Percentiles rank a stretch among this genome's conserved stretches.
These are phyloP conservation scores for Talaromyces verruculosus DNA, from an alignment of 2,329 filamentous ascomycete genomes.

Conservation along the genomic window DNA sequence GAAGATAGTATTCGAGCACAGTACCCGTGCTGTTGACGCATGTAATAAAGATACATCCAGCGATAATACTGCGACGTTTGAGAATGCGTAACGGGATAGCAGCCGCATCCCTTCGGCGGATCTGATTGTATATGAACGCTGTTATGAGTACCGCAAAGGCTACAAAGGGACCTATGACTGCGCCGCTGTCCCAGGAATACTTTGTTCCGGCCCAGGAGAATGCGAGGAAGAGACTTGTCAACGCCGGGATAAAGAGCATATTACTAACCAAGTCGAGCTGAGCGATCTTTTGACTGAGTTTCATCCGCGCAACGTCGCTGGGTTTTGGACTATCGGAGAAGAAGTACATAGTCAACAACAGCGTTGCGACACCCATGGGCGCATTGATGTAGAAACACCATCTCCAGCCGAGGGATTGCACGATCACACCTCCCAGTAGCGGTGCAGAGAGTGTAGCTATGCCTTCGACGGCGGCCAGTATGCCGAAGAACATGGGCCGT, in stretches of 20 bases:
- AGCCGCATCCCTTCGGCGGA: slow-evolving; percentile 4
- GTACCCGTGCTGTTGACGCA: slow-evolving; percentile 10
- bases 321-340: slow-evolving; percentile 4
- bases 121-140: slow-evolving; percentile 17
- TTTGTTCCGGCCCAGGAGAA: slow-evolving; percentile 18
- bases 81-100: slow-evolving; percentile 13
- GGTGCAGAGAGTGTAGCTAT: slow-evolving; percentile 51
- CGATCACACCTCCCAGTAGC: slow-evolving; percentile 36
- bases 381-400: slow-evolving; percentile 58
- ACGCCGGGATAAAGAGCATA: slow-evolving; percentile 10
- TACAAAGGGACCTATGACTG: slow-evolving; percentile 5
- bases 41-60: slow-evolving; percentile 17
- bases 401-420: slow-evolving; percentile 44
- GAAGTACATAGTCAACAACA: neutral
- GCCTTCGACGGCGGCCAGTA: slow-evolving; percentile 50
- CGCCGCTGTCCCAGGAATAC: slow-evolving; percentile 15
- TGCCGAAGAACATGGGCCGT: slow-evolving; percentile 47
- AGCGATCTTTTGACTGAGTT: slow-evolving; percentile 4
- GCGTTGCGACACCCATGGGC: neutral
- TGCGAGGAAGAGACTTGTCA: slow-evolving; percentile 16
- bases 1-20: slow-evolving; percentile 19
- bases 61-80: slow-evolving; percentile 16
- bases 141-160: slow-evolving; percentile 10
- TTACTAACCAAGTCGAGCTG: slow-evolving; percentile 17
- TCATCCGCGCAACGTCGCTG: slow-evolving; percentile 5